phyloP scores from a whole-genome alignment of 2,329 filamentous ascomycete species.

The Fusarium sp. region DNA sequence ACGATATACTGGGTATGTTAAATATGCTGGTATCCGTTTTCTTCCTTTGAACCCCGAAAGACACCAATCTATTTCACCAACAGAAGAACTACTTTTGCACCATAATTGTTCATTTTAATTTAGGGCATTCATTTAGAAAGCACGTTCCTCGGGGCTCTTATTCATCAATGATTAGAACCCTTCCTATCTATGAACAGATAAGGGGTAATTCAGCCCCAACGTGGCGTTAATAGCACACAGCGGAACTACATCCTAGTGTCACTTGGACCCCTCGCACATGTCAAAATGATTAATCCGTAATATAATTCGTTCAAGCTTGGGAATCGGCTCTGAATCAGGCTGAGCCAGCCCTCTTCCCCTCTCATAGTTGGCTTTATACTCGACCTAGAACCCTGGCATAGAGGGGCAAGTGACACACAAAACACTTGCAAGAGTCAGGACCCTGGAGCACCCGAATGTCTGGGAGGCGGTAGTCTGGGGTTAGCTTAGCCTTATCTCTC shows the following conservation, averaged over 20 bases:
- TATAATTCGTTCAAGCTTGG: background rate
- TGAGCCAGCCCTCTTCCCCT: too few species aligned
- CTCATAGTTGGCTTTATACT: background rate
- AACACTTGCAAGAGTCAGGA: conserved; percentile 1
- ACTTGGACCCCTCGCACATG: background rate
- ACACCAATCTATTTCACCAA: too few species aligned
- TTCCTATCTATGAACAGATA: background rate
- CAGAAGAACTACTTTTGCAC: too few species aligned
- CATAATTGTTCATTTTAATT: too few species aligned
- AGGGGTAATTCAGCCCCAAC: background rate
- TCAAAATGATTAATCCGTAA: background rate
- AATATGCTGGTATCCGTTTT: too few species aligned
- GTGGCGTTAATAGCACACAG: background rate
- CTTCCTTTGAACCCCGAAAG: too few species aligned
- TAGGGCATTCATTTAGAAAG: too few species aligned
- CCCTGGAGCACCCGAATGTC: background rate
- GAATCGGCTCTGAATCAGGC: background rate
- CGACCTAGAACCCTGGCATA: background rate
- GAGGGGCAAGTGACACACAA: background rate
- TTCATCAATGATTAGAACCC: too few species aligned
- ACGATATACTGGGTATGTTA: too few species aligned
- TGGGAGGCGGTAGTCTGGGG: background rate
- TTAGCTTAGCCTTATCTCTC: conserved; percentile 5
- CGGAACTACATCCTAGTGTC: background rate
- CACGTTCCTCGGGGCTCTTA: too few species aligned